Percentiles rank a stretch among this genome's conserved stretches.
These are phyloP conservation scores for Cytospora paraplurivora DNA, from an alignment of 2,329 filamentous ascomycete genomes.

Conservation along the genomic window DNA sequence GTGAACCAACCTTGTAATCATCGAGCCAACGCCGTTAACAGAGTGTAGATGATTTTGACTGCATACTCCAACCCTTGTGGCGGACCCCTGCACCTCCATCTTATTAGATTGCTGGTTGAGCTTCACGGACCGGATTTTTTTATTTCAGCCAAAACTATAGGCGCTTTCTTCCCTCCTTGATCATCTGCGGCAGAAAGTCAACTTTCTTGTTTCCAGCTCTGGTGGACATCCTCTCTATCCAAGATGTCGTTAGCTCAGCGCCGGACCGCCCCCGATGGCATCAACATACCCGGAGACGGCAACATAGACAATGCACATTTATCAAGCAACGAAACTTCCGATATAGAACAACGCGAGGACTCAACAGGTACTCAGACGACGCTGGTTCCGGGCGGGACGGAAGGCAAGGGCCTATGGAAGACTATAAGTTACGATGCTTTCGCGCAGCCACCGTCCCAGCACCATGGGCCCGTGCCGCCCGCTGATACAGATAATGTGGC, in stretches of 20 bases:
- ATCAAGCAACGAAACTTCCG: background rate
- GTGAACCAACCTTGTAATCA: too few relatives aligned
- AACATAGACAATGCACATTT: background rate
- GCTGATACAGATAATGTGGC: constrained; percentile 29
- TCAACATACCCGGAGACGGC: constrained; percentile 7
- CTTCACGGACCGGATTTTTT: background rate
- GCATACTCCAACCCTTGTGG: background rate
- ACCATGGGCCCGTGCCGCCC: constrained; percentile 19
- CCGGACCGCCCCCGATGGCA: constrained; percentile 23
- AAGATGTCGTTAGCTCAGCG: constrained; percentile 27
- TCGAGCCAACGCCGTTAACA: too few relatives aligned
- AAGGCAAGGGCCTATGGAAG: constrained; percentile 24
- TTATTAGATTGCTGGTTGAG: background rate
- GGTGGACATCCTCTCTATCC: background rate
- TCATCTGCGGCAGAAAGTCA: background rate
- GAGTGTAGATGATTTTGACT: too few relatives aligned
- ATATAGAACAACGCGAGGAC: background rate
- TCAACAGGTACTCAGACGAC: background rate
- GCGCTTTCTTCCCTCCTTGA: background rate
- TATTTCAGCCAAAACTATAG: background rate
- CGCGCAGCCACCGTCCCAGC: constrained; percentile 6
- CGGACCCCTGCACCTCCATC: background rate
- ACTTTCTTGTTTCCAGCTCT: too few relatives aligned
- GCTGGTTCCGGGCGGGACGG: constrained; percentile 5
- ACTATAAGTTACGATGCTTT: constrained; percentile 27